Percentiles rank a stretch among this genome's conserved stretches.
Evolutionary conservation across 73 alveolate genomes (phyloP).

Genomic region (Tetrahymena borealis): DNA sequence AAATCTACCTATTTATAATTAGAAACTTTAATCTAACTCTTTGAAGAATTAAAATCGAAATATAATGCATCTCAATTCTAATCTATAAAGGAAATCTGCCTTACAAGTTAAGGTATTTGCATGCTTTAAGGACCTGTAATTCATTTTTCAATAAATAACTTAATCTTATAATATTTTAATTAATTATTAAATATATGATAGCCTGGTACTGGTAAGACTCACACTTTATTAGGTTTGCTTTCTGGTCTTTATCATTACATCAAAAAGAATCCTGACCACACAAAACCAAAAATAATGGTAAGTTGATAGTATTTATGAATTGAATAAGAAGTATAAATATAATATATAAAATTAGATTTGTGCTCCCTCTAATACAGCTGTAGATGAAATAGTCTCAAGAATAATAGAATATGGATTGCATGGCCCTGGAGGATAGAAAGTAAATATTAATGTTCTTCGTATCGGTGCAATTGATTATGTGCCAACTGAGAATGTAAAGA

Average conservation of each 20-base stretch:
- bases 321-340: not conserved
- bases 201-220: slow-evolving; percentile 49
- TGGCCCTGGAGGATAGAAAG: slow-evolving; percentile 36
- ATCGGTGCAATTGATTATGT: slow-evolving; percentile 40
- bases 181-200: too few species aligned
- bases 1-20: not conserved
- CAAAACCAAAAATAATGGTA: slow-evolving; percentile 24
- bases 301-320: not conserved
- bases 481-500: not conserved
- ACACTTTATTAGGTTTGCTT: slow-evolving; percentile 20
- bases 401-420: slow-evolving; percentile 31
- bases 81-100: slow-evolving; percentile 17
- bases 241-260: slow-evolving; percentile 26
- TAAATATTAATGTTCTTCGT: slow-evolving; percentile 30
- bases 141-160: not conserved
- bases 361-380: slow-evolving; percentile 83
- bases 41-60: not conserved
- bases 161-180: too few species aligned
- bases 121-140: slow-evolving; percentile 32
- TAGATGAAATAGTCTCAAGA: slow-evolving; percentile 68
- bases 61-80: slow-evolving; percentile 5
- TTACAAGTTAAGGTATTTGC: slow-evolving; percentile 24
- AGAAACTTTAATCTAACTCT: not conserved
- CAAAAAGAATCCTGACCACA: not conserved
- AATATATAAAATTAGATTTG: slow-evolving; percentile 25